Evolutionary conservation across 352 stramenopile genomes (phyloP).

Genomic region (Globisporangium irregulare): DNA sequence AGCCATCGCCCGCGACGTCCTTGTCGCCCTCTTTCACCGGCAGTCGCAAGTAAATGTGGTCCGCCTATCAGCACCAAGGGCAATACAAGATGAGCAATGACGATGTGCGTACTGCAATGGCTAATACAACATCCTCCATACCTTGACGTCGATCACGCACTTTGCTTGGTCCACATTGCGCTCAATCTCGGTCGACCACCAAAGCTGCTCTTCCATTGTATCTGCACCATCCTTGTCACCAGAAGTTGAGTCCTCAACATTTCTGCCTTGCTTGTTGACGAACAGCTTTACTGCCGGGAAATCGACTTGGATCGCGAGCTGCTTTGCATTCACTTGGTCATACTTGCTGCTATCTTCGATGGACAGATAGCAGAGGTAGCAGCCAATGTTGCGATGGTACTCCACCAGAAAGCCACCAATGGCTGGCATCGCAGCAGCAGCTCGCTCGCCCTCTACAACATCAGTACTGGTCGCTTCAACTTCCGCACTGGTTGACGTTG

Average conservation of each 20-base stretch:
- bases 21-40: slow-evolving; percentile 50
- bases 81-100: neutral
- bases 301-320: slow-evolving; percentile 31
- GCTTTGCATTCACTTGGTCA: slow-evolving; percentile 20
- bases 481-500: slow-evolving; percentile 11
- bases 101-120: neutral
- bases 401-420: slow-evolving; percentile 49
- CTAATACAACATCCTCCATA: neutral
- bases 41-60: slow-evolving; percentile 70
- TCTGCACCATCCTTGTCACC: neutral
- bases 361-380: slow-evolving; percentile 73
- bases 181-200: slow-evolving; percentile 59
- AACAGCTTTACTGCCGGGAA: slow-evolving; percentile 38
- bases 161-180: slow-evolving; percentile 43
- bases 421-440: neutral
- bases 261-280: neutral
- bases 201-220: slow-evolving; percentile 8
- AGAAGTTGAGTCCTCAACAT: neutral
- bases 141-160: slow-evolving; percentile 18
- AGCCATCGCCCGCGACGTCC: slow-evolving; percentile 35
- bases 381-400: slow-evolving; percentile 81
- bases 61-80: slow-evolving; percentile 7
- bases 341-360: slow-evolving; percentile 18
- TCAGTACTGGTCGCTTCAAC: slow-evolving; percentile 14
- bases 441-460: slow-evolving; percentile 1